A percentile compares a stretch with the other conserved stretches of the same genome.
phyloP scores from a whole-genome alignment of 352 stramenopile species.

The Phytophthora capsici region DNA sequence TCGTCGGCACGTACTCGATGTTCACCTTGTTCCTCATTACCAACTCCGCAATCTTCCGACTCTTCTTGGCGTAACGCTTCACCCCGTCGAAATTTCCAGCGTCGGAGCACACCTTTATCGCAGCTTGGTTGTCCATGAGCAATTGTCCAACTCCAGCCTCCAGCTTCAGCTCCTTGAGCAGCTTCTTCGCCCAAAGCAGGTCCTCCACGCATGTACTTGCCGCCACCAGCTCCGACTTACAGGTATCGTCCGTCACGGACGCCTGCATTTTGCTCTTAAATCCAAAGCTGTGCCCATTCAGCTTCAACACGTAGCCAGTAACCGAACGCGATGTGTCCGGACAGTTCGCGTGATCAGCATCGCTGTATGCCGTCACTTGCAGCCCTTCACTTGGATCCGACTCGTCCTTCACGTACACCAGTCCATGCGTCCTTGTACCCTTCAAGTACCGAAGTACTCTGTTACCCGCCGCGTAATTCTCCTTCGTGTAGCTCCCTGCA shows the following conservation, averaged over 20 bases:
- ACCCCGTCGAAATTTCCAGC: conserved; percentile 10
- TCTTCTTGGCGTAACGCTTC: conserved; percentile 9
- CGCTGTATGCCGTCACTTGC: neutral
- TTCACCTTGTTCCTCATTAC: neutral
- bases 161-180: neutral
- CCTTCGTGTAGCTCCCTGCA: neutral
- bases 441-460: neutral
- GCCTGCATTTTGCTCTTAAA: conserved; percentile 19
- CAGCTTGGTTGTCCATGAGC: neutral
- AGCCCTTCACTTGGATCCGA: neutral
- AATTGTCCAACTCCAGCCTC: neutral
- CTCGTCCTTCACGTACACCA: neutral
- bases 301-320: conserved; percentile 4
- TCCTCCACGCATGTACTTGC: conserved; percentile 4
- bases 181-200: conserved; percentile 1
- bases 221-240: conserved; percentile 13
- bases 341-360: conserved; percentile 11
- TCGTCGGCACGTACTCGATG: neutral
- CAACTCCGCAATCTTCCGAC: conserved; percentile 2
- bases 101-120: neutral
- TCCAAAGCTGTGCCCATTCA: conserved; percentile 3
- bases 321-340: neutral
- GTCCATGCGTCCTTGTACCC: conserved; percentile 1
- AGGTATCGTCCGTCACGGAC: conserved; percentile 4
- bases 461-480: neutral